A percentile compares a stretch with the other conserved stretches of the same genome.
These are phyloP conservation scores for Scheffersomyces lignicola DNA, from an alignment of 1,139 yeast genomes.

Conservation along the genomic window DNA sequence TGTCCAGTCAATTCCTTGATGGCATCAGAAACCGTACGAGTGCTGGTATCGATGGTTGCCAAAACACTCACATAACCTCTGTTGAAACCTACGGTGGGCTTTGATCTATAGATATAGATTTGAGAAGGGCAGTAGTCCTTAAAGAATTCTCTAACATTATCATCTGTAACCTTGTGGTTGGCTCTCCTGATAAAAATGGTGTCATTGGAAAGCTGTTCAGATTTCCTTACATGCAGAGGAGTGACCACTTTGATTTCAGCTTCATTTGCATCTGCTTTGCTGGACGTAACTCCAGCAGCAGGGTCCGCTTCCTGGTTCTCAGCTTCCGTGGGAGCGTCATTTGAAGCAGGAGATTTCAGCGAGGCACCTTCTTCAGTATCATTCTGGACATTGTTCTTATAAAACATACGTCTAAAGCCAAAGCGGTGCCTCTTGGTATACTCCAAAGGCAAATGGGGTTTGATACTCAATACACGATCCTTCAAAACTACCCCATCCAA, in stretches of 20 bases:
- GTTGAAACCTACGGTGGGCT: slow-evolving; percentile 11
- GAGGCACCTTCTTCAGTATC: slow-evolving; percentile 1
- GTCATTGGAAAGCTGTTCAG: slow-evolving; percentile 34
- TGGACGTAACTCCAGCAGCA: neutral
- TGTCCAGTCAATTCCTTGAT: slow-evolving; percentile 32
- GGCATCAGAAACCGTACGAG: slow-evolving; percentile 43
- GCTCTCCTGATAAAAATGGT: slow-evolving; percentile 55
- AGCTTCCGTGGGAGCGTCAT: neutral
- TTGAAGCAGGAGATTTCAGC: too few relatives aligned
- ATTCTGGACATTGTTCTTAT: neutral
- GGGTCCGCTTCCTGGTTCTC: slow-evolving; percentile 9
- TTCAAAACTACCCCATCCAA: slow-evolving; percentile 42
- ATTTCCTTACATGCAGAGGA: slow-evolving; percentile 4
- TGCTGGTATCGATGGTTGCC: slow-evolving; percentile 45
- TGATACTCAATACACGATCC: slow-evolving; percentile 37
- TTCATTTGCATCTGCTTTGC: neutral
- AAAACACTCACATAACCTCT: slow-evolving; percentile 48
- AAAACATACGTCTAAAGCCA: slow-evolving; percentile 2
- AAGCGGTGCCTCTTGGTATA: slow-evolving; percentile 20
- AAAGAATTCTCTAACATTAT: slow-evolving; percentile 43
- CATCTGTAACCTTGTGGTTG: slow-evolving; percentile 38
- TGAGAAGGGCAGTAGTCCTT: slow-evolving; percentile 47
- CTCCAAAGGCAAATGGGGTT: slow-evolving; percentile 40
- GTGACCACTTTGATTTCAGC: slow-evolving; percentile 4
- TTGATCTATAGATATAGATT: slow-evolving; percentile 44